Base-by-base conservation (phyloP, 108 stramenopile species). In the Cylindrotheca fusiformis region DNA sequence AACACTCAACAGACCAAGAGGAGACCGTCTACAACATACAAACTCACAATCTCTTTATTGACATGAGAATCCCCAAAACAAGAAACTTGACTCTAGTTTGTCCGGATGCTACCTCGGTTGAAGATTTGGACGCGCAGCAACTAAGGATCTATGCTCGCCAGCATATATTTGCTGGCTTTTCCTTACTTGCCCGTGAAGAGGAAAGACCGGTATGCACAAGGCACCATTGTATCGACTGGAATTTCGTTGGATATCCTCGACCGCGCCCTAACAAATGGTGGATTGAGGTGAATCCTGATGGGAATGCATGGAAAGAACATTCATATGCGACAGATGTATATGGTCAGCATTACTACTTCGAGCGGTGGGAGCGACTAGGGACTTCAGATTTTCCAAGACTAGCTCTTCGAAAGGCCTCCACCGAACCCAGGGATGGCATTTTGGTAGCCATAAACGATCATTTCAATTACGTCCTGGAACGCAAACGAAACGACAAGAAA, bases 211-310 rank as follows among this genome's bases (percentile, higher is more conserved):
- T 83, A 29, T 83, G 82, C 23, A 94, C 92, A 10, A 73, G 94
- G 29, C 90, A 95, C 49, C 94, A 95, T 76, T 83, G 80, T 58
- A 81, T 95, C 27, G 94, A 95, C 64, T 95, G 94, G 94, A 95
- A 95, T 71, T 92, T 80, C 62, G 79, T 91, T 17, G 76, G 80
- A 32, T 68, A 56, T 18, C 63, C 79, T 24, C 80, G 92, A 63
- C 78, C 83, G 24, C 69, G 88, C 26, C 94, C 94, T 18, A 95
- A 95, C 71, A 93, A 91, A 63, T 95, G 94, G 94, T 89, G 81
- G 65, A 76, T 94, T 30, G 86, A 92, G 47, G 60, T 75, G 54
- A 63, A 75, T 14, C 58, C 62, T 1, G 48, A 74, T 32, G 24
- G 60, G 22, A 33, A 30, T 49, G 48, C 53, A 33, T 95, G 90